These are phyloP conservation scores for Crassisporium funariophilum DNA, from an alignment of 768 basidiomycete genomes.

Conservation along the genomic window DNA sequence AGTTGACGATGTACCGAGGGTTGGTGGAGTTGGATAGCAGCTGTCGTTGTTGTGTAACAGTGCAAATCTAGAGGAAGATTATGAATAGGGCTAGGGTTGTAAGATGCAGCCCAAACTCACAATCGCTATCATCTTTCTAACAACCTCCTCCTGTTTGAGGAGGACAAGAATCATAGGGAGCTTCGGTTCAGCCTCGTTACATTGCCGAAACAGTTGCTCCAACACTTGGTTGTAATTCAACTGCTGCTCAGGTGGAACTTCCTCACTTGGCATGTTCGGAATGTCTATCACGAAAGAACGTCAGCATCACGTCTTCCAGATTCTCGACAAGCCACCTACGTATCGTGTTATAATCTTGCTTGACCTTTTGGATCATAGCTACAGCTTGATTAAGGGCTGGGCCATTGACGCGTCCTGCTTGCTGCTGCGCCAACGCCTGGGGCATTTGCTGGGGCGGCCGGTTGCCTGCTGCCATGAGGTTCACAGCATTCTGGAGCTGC, in stretches of 20 bases:
- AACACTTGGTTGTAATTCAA: slow-evolving; percentile 52
- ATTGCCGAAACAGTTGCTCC: slow-evolving; percentile 48
- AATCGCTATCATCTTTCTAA: slow-evolving; percentile 55
- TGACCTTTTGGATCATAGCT: slow-evolving; percentile 30
- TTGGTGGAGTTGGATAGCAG: slow-evolving; percentile 36
- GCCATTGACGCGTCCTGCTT: slow-evolving; percentile 12
- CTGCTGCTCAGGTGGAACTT: slow-evolving; percentile 55
- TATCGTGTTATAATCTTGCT: slow-evolving; percentile 31
- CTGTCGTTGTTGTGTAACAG: slow-evolving; percentile 46
- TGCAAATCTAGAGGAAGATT: slow-evolving; percentile 33
- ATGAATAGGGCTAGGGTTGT: slow-evolving; percentile 9
- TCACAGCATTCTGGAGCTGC: slow-evolving; percentile 7
- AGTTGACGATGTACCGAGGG: slow-evolving; percentile 42
- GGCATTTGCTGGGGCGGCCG: slow-evolving; percentile 4
- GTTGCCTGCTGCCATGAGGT: slow-evolving; percentile 1
- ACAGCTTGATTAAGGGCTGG: slow-evolving; percentile 11
- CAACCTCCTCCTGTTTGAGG: slow-evolving; percentile 46
- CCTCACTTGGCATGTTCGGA: slow-evolving; percentile 32
- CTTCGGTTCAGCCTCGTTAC: slow-evolving; percentile 51
- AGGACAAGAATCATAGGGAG: slow-evolving; percentile 49
- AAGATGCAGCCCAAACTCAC: slow-evolving; percentile 39
- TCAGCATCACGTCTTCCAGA: slow-evolving; percentile 1
- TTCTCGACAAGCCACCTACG: slow-evolving; percentile 17
- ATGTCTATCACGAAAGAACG: slow-evolving; percentile 31
- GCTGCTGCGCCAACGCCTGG: slow-evolving; percentile 7